phyloP scores from a whole-genome alignment of 108 stramenopile species.

The Cyclotella cryptica region DNA sequence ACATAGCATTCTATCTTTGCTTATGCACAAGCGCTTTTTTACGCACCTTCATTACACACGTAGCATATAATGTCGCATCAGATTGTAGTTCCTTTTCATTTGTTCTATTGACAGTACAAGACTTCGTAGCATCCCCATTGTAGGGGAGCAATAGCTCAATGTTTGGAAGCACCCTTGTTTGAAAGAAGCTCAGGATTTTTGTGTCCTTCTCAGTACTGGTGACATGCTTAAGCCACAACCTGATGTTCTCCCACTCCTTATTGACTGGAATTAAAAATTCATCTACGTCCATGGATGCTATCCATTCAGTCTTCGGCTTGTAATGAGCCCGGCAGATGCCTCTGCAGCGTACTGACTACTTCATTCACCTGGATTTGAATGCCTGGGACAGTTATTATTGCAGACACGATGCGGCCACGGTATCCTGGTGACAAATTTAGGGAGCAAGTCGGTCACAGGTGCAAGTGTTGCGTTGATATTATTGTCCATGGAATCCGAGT shows the following conservation, averaged over 20 bases:
- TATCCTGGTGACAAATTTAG: no score
- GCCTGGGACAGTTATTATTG: constrained; percentile 79
- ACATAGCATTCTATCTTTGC: background rate
- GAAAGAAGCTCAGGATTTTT: no score
- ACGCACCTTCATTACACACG: no score
- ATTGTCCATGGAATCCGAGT: constrained; percentile 49
- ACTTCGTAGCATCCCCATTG: constrained; percentile 30
- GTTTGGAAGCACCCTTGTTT: constrained; percentile 49
- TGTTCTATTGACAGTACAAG: no score
- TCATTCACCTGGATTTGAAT: constrained; percentile 79
- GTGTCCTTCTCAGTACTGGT: no score
- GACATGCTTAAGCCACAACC: no score
- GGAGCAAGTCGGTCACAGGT: no score
- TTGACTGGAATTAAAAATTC: no score
- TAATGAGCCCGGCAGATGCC: constrained; percentile 71
- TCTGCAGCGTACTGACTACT: no score
- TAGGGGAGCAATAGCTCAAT: constrained; percentile 38
- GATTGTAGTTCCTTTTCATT: constrained; percentile 9
- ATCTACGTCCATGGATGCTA: constrained; percentile 79
- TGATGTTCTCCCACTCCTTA: no score
- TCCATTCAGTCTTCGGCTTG: constrained; percentile 79
- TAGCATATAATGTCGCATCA: background rate
- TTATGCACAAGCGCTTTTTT: no score
- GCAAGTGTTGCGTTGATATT: no score
- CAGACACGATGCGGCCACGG: constrained; percentile 58